Evolutionary conservation across 768 basidiomycete species (phyloP), one percentile per base, ranked within the genome.

Genomic region (Leucocoprinus leucothites): DNA sequence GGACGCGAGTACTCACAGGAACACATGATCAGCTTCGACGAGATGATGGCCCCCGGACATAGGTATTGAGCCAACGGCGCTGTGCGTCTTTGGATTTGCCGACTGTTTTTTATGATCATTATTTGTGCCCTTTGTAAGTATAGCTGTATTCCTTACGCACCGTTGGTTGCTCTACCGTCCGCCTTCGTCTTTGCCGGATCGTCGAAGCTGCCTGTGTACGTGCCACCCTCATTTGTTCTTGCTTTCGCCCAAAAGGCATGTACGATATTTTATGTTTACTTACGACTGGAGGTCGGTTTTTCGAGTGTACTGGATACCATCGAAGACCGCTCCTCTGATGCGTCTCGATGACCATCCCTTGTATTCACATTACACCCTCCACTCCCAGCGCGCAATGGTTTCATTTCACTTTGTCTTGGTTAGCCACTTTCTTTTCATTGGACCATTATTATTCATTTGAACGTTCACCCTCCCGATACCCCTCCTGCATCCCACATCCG

Each of bases 21-120:
- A 44, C 64, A 63, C 34, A 53, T 72, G 35, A 52, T 74, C 44
- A 67, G 64, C 51, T 77, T 76, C 61, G 75, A 76, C 60, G 74
- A 77, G 58, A 70, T 76, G 70, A 72, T 78, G 31, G 31, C 31
- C 69, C 64, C 71, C 41, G 70, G 72, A 36, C 67, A 64, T 55
- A 61, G 63, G 36, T 71, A 69, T 60, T 67, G 63, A 67, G 53
- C 46, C 56, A 51, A 55, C 59, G 62, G 69, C 69, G 73, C 72
- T 71, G 72, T 41, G 71, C 73, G 67, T 70, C 70, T 64, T 60
- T 61, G 61, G 66, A 63, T 51, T 55, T 53, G 35, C 57, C 57
- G 25, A 54, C 22, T 43, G 36, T 53, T 38, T 61, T 61, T 61
- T 64, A 56, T 55, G 40, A 62, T 53, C 51, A 48, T 62, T 54